Base-by-base conservation (phyloP, 176 grass and related monocot species). In the Oryza coarctata region DNA sequence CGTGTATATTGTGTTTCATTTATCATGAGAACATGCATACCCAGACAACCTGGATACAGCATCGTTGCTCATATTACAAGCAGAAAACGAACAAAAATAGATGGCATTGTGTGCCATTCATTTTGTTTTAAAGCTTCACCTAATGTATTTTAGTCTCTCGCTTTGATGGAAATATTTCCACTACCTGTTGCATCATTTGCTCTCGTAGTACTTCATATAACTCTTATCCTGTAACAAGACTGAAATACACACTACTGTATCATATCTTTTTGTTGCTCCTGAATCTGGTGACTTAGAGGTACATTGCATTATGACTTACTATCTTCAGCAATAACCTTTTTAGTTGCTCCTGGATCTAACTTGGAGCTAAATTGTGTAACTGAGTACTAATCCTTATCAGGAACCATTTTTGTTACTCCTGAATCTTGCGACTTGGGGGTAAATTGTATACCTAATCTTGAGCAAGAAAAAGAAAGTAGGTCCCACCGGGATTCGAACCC, bases 401-500 rank as follows among this genome's bases (percentile, higher is more conserved):
- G 45, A 17, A 49, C 45, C 45, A 55, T 3, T 22, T 55, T n/a
- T 55, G 50, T 55, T 11, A 70, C 20, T 25, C 22, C 32, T 4
- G 32, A 33, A 33, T 33, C 4, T 33, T 1, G 32, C 4, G 17
- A 7, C 9, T 36, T 31, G 36, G 6, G 64, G 49, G 4, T 18
- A 35, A 22, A 68, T 7, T 69, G 65, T 39, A 40, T 35, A 27
- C 1, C 4, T 6, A 20, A 18, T 50, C 47, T 8, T 50, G 5
- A 31, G 43, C 2, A n/a, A n/a, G 39, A 18, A 17, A 3, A 39
- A 22, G 36, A 12, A 1, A 5, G 2, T 23, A 60, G 55, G 55
- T 60, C 55, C 55, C 75, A 62, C 92, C 91, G 91, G 93, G 96
- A 99, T 95, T 95, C 87, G 93, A 99, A 99, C 89, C 91, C 93